These are phyloP conservation scores for Smittium culicis DNA, from an alignment of 371 early-diverging fungal species.

Conservation along the genomic window DNA sequence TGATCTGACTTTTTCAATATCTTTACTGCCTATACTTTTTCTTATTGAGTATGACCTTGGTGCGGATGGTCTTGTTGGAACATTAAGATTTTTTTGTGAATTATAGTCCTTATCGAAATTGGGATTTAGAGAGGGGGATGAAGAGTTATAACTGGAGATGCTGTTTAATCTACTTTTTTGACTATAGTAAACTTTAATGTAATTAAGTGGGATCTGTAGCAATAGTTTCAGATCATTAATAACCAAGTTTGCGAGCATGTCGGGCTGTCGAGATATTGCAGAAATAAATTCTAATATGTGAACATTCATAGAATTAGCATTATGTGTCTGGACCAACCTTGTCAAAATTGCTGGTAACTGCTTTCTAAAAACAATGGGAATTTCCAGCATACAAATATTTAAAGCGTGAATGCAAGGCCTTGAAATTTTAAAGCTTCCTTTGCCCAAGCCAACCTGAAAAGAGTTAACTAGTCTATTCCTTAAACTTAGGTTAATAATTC, in stretches of 20 bases:
- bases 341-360: constrained; percentile 54
- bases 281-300: constrained; percentile 83
- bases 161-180: constrained; percentile 26
- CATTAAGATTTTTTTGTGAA: constrained; percentile 2
- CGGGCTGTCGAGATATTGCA: constrained; percentile 63
- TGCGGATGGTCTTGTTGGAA: constrained; percentile 18
- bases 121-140: constrained; percentile 3
- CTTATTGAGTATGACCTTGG: neutral
- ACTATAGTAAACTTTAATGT: constrained; percentile 58
- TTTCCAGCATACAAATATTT: constrained; percentile 62
- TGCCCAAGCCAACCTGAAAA: constrained; percentile 58
- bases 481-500: constrained; percentile 47
- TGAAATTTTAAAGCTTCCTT: constrained; percentile 52
- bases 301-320: constrained; percentile 60
- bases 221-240: constrained; percentile 70
- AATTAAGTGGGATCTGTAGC: constrained; percentile 84
- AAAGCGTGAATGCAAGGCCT: constrained; percentile 72
- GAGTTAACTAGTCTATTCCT: constrained; percentile 61
- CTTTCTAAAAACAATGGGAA: constrained; percentile 63
- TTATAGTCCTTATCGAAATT: neutral
- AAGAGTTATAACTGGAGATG: constrained; percentile 14
- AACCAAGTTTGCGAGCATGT: constrained; percentile 65
- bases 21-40: constrained; percentile 2
- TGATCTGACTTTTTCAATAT: neutral
- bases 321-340: constrained; percentile 70